phyloP scores from a whole-genome alignment of 352 stramenopile genomes.

The Globisporangium cystogenes region DNA sequence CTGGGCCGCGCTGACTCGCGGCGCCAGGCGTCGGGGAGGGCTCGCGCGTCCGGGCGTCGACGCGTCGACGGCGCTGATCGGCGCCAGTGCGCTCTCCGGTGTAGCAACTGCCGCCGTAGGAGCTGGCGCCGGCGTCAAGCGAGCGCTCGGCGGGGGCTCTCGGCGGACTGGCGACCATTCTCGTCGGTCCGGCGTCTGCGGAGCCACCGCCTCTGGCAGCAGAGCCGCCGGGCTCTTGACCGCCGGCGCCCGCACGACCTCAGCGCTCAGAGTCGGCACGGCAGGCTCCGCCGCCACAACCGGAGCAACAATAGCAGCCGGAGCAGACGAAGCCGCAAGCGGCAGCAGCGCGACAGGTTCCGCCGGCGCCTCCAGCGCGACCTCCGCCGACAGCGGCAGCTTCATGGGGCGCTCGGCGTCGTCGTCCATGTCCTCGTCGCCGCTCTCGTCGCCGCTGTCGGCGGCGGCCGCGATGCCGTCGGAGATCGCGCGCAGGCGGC shows the following conservation, averaged over 20 bases:
- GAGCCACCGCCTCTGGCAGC: neutral
- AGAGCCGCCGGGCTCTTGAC: neutral
- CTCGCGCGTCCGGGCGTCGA: neutral
- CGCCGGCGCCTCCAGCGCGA: too few species aligned
- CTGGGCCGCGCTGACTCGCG: neutral
- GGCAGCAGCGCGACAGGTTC: too few species aligned
- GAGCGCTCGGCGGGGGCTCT: neutral
- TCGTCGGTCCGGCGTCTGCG: neutral
- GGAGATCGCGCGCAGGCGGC: neutral
- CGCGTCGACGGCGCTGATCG: neutral
- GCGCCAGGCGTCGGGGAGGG: neutral
- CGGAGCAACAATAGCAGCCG: too few species aligned
- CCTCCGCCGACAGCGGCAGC: neutral
- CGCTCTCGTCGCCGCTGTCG: slow-evolving; percentile 3
- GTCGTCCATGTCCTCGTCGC: neutral
- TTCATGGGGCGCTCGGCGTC: neutral
- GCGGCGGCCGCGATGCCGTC: slow-evolving; percentile 4
- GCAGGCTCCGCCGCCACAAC: too few species aligned
- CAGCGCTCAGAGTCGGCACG: too few species aligned
- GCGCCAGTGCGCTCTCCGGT: neutral
- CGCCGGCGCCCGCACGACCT: too few species aligned
- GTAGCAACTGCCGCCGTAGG: too few species aligned
- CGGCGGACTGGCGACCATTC: too few species aligned
- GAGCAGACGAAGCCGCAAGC: too few species aligned
- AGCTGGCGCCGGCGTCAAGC: neutral